Conservation (phyloP, 176 grass and related monocot genomes). For the maize (Zea mays) region DNA sequence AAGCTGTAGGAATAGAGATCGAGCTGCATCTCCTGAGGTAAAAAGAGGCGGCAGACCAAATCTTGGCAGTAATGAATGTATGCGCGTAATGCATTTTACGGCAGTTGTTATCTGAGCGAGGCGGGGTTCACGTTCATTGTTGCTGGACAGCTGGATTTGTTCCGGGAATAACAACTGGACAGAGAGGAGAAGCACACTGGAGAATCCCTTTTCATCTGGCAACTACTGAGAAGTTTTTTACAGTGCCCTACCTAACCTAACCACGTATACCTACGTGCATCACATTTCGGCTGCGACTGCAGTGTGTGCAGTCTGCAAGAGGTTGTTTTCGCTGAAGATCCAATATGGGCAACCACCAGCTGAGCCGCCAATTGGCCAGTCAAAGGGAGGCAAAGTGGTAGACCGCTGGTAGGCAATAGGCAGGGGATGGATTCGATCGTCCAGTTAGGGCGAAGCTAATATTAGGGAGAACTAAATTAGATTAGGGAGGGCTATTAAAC, state of each 20-base stretch:
- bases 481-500: too few relatives aligned
- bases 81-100: too few relatives aligned
- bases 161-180: background rate
- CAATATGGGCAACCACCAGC: background rate
- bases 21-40: constrained; percentile 5
- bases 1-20: background rate
- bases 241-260: background rate
- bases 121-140: background rate
- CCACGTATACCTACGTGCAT: background rate
- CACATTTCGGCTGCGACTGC: background rate
- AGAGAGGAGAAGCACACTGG: background rate
- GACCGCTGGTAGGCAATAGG: background rate
- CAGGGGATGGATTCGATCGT: background rate
- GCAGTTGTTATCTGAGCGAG: too few relatives aligned
- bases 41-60: too few relatives aligned
- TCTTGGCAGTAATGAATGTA: too few relatives aligned
- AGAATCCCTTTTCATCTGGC: background rate
- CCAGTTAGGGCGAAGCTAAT: background rate
- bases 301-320: background rate
- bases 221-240: background rate
- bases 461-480: too few relatives aligned
- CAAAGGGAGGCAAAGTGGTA: background rate
- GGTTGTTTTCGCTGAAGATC: background rate
- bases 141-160: constrained; percentile 38
- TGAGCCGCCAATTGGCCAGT: background rate